Percentiles rank a stretch among this genome's conserved stretches.
Conservation (phyloP, 2,329 filamentous ascomycete species). For the Pseudogymnoascus sp. region DNA sequence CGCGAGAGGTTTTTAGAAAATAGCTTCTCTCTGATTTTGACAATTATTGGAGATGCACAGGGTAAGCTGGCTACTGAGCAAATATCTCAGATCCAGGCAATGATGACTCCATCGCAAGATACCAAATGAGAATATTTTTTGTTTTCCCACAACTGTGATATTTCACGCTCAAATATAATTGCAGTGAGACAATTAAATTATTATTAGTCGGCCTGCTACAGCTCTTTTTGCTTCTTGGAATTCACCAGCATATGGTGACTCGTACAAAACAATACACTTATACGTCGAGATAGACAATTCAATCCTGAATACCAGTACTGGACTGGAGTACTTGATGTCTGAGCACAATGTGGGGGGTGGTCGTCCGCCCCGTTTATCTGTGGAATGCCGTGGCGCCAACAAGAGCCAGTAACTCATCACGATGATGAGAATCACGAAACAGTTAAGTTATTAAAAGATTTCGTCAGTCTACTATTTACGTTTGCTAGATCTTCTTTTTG, state of each 20-base stretch:
- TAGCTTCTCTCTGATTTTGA: slow-evolving; percentile 91
- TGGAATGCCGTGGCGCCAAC: neutral
- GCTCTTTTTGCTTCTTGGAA: neutral
- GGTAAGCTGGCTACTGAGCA: slow-evolving; percentile 72
- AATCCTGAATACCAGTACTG: neutral
- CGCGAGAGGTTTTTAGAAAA: slow-evolving; percentile 86
- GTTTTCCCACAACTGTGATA: neutral
- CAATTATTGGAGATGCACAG: slow-evolving; percentile 74
- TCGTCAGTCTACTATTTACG: neutral
- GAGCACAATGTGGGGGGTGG: neutral
- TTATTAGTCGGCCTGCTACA: no score
- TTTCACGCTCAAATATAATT: neutral
- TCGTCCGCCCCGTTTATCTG: neutral
- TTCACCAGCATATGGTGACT: neutral
- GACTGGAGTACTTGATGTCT: neutral
- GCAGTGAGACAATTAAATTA: neutral
- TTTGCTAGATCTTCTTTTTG: neutral
- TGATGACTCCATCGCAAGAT: neutral
- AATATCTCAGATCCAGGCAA: slow-evolving; percentile 34
- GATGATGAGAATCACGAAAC: neutral
- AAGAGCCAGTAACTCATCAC: neutral
- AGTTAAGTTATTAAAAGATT: neutral
- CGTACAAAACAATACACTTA: neutral
- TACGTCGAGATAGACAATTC: neutral
- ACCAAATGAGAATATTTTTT: neutral